A percentile compares a stretch with the other conserved stretches of the same genome.
Evolutionary conservation across 352 stramenopile species (phyloP).

Genomic region (Peronospora destructor): DNA sequence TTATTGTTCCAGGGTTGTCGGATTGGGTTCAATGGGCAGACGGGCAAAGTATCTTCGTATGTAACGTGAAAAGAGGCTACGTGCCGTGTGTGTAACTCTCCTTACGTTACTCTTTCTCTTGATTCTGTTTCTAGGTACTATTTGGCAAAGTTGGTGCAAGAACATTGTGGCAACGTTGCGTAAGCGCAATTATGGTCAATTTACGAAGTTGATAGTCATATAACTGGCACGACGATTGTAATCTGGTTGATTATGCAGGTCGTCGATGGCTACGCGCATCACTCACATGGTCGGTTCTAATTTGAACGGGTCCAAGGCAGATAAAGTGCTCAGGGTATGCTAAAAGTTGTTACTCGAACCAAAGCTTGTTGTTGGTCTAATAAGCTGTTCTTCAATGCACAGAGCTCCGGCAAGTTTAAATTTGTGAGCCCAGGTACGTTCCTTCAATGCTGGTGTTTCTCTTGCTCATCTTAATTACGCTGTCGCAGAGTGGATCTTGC

Average conservation of each 20-base stretch:
- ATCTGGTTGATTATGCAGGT: constrained; percentile 20
- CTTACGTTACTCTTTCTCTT: neutral
- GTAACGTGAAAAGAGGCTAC: constrained; percentile 4
- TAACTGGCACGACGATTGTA: constrained; percentile 1
- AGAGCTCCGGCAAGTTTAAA: constrained; percentile 55
- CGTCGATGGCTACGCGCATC: constrained; percentile 35
- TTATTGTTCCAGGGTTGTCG: constrained; percentile 45
- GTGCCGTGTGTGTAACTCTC: neutral
- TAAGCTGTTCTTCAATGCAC: neutral
- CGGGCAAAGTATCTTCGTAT: constrained; percentile 76
- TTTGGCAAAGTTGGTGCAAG: constrained; percentile 69
- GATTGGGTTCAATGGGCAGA: constrained; percentile 77
- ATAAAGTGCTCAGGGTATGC: constrained; percentile 63
- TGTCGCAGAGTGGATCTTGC: constrained; percentile 68
- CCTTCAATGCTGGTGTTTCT: neutral
- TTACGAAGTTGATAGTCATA: constrained; percentile 1
- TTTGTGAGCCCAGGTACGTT: constrained; percentile 56
- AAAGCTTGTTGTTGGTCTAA: constrained; percentile 1
- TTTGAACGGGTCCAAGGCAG: constrained; percentile 63
- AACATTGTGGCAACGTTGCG: constrained; percentile 67
- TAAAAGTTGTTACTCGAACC: neutral
- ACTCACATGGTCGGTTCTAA: constrained; percentile 81
- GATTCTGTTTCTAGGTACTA: constrained; percentile 48
- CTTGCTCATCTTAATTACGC: neutral
- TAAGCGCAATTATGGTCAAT: constrained; percentile 18